These are phyloP conservation scores for Chytridium lagenaria DNA, from an alignment of 371 early-diverging fungal species.

Conservation along the genomic window DNA sequence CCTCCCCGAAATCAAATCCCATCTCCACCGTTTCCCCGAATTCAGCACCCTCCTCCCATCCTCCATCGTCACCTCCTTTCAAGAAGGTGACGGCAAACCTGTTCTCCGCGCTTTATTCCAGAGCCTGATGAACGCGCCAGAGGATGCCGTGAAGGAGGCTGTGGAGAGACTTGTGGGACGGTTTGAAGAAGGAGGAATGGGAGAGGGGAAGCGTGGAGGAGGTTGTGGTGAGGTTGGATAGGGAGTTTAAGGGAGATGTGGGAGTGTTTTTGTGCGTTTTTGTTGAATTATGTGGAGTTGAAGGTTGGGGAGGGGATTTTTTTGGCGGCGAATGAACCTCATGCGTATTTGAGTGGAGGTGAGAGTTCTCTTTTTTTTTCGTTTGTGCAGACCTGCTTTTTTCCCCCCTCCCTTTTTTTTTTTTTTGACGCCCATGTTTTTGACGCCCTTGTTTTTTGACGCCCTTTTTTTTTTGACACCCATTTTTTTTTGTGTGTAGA, in stretches of 20 bases:
- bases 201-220: slow-evolving; percentile 54
- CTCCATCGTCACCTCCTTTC: slow-evolving; percentile 44
- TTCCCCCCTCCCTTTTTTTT: not conserved
- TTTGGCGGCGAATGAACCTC: slow-evolving; percentile 96
- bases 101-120: slow-evolving; percentile 72
- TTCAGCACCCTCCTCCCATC: slow-evolving; percentile 66
- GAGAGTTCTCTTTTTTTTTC: slow-evolving; percentile 31
- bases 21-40: slow-evolving; percentile 77
- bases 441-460: not conserved
- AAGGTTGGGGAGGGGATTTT: slow-evolving; percentile 91
- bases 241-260: slow-evolving; percentile 91
- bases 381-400: no score
- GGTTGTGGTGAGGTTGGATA: slow-evolving; percentile 73
- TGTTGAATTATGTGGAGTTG: slow-evolving; percentile 86
- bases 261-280: slow-evolving; percentile 86
- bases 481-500: slow-evolving; percentile 60
- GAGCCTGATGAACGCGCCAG: slow-evolving; percentile 69
- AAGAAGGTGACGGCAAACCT: slow-evolving; percentile 55
- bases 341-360: slow-evolving; percentile 95
- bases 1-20: slow-evolving; percentile 73
- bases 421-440: not conserved
- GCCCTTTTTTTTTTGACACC: not conserved
- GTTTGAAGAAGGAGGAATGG: slow-evolving; percentile 5
- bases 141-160: slow-evolving; percentile 57
- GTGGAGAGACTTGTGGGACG: slow-evolving; percentile 64